phyloP scores from a whole-genome alignment of 2,329 filamentous ascomycete species.

The Aspergillus neoniger region DNA sequence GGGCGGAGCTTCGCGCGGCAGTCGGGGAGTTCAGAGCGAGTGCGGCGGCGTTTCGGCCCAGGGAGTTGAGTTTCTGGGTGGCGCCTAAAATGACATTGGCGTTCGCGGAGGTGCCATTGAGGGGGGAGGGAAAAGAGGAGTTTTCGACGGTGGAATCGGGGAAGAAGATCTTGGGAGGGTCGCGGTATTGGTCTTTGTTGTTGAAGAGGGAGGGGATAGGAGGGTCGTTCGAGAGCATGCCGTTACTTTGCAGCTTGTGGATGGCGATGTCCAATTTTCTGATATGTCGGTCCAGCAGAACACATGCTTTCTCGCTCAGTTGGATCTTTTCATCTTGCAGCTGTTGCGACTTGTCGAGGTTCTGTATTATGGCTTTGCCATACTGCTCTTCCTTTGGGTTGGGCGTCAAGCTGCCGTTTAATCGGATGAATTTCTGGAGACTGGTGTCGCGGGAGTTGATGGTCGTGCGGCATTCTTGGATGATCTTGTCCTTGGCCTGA shows the following conservation, averaged over 20 bases:
- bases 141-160: constrained; percentile 49
- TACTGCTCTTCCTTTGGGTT: constrained; percentile 67
- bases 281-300: constrained; percentile 63
- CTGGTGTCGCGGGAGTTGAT: constrained; percentile 61
- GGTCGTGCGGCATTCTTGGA: constrained; percentile 58
- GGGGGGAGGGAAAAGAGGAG: constrained; percentile 47
- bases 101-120: constrained; percentile 59
- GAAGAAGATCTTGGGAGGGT: constrained; percentile 53
- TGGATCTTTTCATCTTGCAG: constrained; percentile 65
- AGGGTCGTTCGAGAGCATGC: constrained; percentile 60
- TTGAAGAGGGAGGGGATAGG: constrained; percentile 62
- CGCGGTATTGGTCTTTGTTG: constrained; percentile 45
- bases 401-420: constrained; percentile 61
- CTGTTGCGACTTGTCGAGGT: constrained; percentile 58
- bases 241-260: constrained; percentile 60
- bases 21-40: constrained; percentile 43
- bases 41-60: constrained; percentile 33
- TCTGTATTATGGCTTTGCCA: constrained; percentile 57
- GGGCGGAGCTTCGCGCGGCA: constrained; percentile 46
- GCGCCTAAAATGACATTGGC: constrained; percentile 55
- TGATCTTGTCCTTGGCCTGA: constrained; percentile 63
- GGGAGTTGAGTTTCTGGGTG: constrained; percentile 50
- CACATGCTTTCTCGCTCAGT: constrained; percentile 60
- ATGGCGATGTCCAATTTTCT: constrained; percentile 65
- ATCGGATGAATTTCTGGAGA: constrained; percentile 67